Conservation (phyloP, 2,329 filamentous ascomycete genomes). For the Chaetomiaceae sp. region DNA sequence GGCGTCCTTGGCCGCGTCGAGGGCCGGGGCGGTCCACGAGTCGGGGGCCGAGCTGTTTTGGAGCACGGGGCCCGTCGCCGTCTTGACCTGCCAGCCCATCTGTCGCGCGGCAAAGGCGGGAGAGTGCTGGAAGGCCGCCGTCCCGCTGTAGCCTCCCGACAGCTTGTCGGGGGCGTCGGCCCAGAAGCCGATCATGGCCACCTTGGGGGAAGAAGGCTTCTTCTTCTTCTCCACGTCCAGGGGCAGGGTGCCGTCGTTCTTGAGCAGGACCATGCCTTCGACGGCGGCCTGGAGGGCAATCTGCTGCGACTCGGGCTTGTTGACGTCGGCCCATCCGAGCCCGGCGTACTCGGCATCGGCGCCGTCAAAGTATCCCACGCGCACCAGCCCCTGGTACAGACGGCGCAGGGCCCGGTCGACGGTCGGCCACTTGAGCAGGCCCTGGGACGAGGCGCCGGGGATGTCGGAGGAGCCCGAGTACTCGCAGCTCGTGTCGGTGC, state of each 20-base stretch:
- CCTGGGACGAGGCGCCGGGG: slow-evolving; percentile 18
- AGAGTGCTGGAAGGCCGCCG: slow-evolving; percentile 50
- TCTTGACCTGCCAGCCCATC: slow-evolving; percentile 41
- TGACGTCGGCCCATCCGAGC: slow-evolving; percentile 52
- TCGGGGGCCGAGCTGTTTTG: slow-evolving; percentile 27
- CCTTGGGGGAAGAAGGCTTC: slow-evolving; percentile 33
- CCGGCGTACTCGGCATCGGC: slow-evolving; percentile 39
- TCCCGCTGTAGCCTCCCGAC: slow-evolving; percentile 55
- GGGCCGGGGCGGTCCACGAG: slow-evolving; percentile 33
- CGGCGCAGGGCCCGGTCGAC: slow-evolving; percentile 44
- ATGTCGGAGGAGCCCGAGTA: slow-evolving; percentile 19
- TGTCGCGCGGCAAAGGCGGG: slow-evolving; percentile 48
- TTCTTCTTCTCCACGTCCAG: too few relatives aligned
- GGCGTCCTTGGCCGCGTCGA: slow-evolving; percentile 39
- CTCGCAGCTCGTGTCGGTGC: slow-evolving; percentile 23
- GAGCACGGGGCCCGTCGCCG: slow-evolving; percentile 34
- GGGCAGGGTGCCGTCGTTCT: slow-evolving; percentile 49
- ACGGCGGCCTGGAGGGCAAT: slow-evolving; percentile 52
- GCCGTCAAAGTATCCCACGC: slow-evolving; percentile 55
- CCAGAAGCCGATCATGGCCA: slow-evolving; percentile 55
- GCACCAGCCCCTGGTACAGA: slow-evolving; percentile 51
- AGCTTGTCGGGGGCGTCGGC: slow-evolving; percentile 53
- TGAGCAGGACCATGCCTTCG: slow-evolving; percentile 45
- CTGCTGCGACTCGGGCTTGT: slow-evolving; percentile 47
- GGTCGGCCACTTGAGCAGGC: slow-evolving; percentile 13